These are phyloP conservation scores for Phaeomoniella chlamydospora DNA, from an alignment of 2,329 filamentous ascomycete species.

Conservation along the genomic window DNA sequence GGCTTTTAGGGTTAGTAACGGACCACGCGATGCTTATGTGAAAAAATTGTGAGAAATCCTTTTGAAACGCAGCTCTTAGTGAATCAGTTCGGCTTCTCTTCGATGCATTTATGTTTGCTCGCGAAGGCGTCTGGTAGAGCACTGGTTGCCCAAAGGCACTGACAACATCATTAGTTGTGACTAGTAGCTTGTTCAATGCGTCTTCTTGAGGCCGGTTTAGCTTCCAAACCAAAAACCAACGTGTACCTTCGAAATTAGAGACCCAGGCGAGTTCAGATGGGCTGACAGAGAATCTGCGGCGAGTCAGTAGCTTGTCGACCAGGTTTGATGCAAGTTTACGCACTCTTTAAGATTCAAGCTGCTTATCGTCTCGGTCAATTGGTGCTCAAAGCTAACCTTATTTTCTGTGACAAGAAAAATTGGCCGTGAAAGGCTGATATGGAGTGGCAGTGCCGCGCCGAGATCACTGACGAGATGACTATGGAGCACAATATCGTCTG, in stretches of 20 bases:
- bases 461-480: slow-evolving; percentile 66
- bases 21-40: slow-evolving; percentile 88
- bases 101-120: no score
- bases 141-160: slow-evolving; percentile 48
- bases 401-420: slow-evolving; percentile 59
- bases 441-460: slow-evolving; percentile 63
- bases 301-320: not conserved
- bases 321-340: not conserved
- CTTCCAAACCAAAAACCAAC: slow-evolving; percentile 73
- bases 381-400: slow-evolving; percentile 52
- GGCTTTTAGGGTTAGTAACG: slow-evolving; percentile 34
- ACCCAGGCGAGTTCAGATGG: slow-evolving; percentile 47
- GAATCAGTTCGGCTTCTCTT: no score
- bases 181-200: slow-evolving; percentile 48
- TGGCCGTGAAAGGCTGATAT: slow-evolving; percentile 80
- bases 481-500: slow-evolving; percentile 31
- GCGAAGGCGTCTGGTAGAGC: no score
- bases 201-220: slow-evolving; percentile 35
- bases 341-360: slow-evolving; percentile 4
- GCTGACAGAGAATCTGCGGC: slow-evolving; percentile 22
- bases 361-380: slow-evolving; percentile 31
- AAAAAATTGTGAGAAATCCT: slow-evolving; percentile 42
- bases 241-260: slow-evolving; percentile 49
- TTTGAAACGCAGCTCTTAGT: no score
- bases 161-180: slow-evolving; percentile 50